Conservation (phyloP, 2,329 filamentous ascomycete species). For the Diaporthe ampelina region DNA sequence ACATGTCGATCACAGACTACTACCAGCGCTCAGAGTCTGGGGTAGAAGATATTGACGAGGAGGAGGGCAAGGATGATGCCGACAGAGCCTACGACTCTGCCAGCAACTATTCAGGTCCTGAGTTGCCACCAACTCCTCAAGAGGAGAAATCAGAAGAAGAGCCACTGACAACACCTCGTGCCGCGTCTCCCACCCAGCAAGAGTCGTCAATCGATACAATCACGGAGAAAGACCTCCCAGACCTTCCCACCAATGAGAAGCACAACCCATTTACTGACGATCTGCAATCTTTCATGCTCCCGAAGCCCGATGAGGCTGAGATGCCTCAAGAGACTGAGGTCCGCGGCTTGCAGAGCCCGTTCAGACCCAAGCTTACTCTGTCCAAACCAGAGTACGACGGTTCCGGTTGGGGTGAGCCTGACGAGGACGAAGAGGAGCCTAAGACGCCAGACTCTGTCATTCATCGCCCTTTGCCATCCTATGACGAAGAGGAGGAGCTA, state of each 20-base stretch:
- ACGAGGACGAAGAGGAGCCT: slow-evolving; percentile 71
- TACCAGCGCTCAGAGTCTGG: slow-evolving; percentile 68
- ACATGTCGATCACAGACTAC: slow-evolving; percentile 78
- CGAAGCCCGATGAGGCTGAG: slow-evolving; percentile 55
- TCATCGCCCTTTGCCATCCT: slow-evolving; percentile 73
- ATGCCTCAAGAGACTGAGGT: slow-evolving; percentile 54
- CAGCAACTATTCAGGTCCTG: slow-evolving; percentile 69
- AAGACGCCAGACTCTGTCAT: slow-evolving; percentile 92
- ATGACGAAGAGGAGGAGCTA: slow-evolving; percentile 54
- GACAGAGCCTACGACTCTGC: slow-evolving; percentile 65
- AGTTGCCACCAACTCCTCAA: slow-evolving; percentile 47
- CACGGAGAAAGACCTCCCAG: slow-evolving; percentile 52
- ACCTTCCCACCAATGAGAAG: slow-evolving; percentile 47
- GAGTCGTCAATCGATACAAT: slow-evolving; percentile 43
- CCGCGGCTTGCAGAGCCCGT: slow-evolving; percentile 57
- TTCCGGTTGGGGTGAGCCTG: slow-evolving; percentile 70
- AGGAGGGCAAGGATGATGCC: slow-evolving; percentile 53
- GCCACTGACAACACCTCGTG: slow-evolving; percentile 68
- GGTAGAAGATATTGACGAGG: slow-evolving; percentile 47
- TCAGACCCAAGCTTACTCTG: slow-evolving; percentile 62
- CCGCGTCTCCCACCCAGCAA: slow-evolving; percentile 55
- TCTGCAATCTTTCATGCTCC: slow-evolving; percentile 62
- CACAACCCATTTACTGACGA: slow-evolving; percentile 56
- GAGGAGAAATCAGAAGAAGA: slow-evolving; percentile 52
- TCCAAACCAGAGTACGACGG: slow-evolving; percentile 76